These are phyloP conservation scores for Taphrina betulina DNA, from an alignment of 1,139 yeast species.

Conservation along the genomic window DNA sequence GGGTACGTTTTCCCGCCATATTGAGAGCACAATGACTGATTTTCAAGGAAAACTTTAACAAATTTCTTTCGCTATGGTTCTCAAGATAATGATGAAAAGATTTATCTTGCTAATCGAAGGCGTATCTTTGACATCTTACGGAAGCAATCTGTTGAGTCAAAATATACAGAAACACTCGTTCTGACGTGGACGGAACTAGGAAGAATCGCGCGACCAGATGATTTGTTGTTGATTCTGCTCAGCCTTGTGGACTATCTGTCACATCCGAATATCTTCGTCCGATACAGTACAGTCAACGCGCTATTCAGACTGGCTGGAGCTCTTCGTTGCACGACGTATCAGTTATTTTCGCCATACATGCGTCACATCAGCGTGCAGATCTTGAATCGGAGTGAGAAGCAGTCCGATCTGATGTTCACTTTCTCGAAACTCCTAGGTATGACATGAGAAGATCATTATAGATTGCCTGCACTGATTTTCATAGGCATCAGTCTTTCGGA, in stretches of 20 bases:
- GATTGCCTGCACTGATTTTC: conserved; percentile 61
- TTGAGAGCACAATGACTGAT: too few species aligned
- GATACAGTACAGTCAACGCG: conserved; percentile 52
- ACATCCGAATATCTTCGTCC: conserved; percentile 59
- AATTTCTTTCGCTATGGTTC: conserved; percentile 13
- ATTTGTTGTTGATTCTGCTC: conserved; percentile 60
- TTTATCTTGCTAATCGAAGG: conserved; percentile 7
- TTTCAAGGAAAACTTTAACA: conserved; percentile 3
- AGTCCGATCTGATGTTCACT: conserved; percentile 45
- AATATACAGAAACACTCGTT: conserved; percentile 61
- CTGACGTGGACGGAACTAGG: conserved; percentile 63
- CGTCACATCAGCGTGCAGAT: conserved; percentile 56
- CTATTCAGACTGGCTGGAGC: not conserved
- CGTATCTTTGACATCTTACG: conserved; percentile 33
- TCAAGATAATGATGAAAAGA: conserved; percentile 7
- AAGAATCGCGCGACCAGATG: conserved; percentile 58
- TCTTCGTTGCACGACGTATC: conserved; percentile 40
- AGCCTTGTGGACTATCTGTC: conserved; percentile 62
- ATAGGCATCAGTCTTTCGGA: conserved; percentile 61
- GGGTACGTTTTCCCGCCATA: conserved; percentile 1
- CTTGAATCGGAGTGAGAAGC: conserved; percentile 77
- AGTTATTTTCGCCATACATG: conserved; percentile 45
- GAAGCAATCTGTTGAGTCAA: conserved; percentile 35
- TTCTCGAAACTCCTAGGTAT: conserved; percentile 58
- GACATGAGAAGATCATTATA: conserved; percentile 53